Base-by-base conservation (phyloP, 805 yeast species). In the Suhomyces kilbournensis region DNA sequence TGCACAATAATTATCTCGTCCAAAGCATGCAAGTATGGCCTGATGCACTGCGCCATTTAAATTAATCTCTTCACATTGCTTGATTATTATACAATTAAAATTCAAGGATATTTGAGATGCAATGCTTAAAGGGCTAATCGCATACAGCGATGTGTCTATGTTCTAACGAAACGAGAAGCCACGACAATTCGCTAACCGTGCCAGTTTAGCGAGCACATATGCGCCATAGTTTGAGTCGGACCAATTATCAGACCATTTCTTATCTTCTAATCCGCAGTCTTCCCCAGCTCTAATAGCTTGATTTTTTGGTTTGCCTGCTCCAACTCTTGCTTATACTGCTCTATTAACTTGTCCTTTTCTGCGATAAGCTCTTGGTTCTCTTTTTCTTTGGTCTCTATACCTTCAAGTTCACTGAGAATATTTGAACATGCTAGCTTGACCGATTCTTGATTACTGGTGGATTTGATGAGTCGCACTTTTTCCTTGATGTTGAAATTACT, bases 301-400 rank as follows among this genome's bases (percentile, higher is more conserved):
- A 62, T 62, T 44, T 46, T 51, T 9, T 14, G 22, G 19, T 58
- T 52, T 17, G 66, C 64, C 25, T 66, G 53, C 3, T 60, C 60
- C 51, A 68, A 65, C n/a, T 67, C 68, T 25, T 61, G 59, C 39
- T 61, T 60, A 45, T 69, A 73, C 38, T 53, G 39, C 46, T 14
- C 57, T 43, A 48, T 53, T 26, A 26, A 46, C 32, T 49, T 46
- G 17, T 53, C 54, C 12, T 47, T 47, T 23, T 67, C 53, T 60
- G 60, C 50, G 68, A 65, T n/a, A 66, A 68, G 20, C 60, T 58
- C 39, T 61, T 60, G 45, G 68, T 72, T 32, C 50, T 42, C 46
- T 14, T 55, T 42, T 15, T 54, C 55, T n/a, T 47, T 48, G 9
- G 44, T 40, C 26, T 55, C 60, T 26, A 38, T 20, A 17, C 44